phyloP scores from a whole-genome alignment of 306 rosid species.

The Cicer judaicum region DNA sequence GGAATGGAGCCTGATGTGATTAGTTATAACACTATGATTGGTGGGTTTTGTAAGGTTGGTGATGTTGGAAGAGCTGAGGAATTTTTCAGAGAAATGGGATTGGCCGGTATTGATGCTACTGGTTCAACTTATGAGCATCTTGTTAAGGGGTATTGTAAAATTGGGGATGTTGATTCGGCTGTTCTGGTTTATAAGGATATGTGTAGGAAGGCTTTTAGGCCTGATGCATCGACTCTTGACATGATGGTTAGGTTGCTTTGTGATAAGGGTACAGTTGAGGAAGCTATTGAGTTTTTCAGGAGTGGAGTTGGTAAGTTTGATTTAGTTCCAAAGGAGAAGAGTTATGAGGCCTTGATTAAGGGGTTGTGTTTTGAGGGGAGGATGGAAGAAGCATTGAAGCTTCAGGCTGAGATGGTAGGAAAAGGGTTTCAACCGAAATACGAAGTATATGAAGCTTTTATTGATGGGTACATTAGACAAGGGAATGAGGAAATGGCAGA shows the following conservation, averaged over 20 bases:
- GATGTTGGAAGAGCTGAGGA: constrained; percentile 69
- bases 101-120: constrained; percentile 63
- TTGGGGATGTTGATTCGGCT: constrained; percentile 65
- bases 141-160: constrained; percentile 59
- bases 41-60: constrained; percentile 75
- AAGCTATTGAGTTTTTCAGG: constrained; percentile 59
- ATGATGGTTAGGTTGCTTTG: constrained; percentile 53
- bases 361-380: constrained; percentile 66
- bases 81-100: constrained; percentile 65
- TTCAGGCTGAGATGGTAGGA: constrained; percentile 89
- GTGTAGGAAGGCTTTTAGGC: constrained; percentile 63
- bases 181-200: constrained; percentile 72
- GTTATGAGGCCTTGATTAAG: constrained; percentile 65
- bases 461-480: constrained; percentile 57
- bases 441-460: constrained; percentile 65
- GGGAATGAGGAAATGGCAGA: constrained; percentile 71
- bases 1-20: constrained; percentile 64
- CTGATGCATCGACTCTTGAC: constrained; percentile 55
- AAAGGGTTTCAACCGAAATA: constrained; percentile 63
- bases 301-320: constrained; percentile 49
- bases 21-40: constrained; percentile 75
- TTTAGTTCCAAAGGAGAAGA: constrained; percentile 55
- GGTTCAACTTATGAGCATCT: constrained; percentile 68
- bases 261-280: constrained; percentile 57
- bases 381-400: constrained; percentile 68